These are phyloP conservation scores for Bothriochloa decipiens DNA, from an alignment of 176 grass and related monocot genomes.

Conservation along the genomic window DNA sequence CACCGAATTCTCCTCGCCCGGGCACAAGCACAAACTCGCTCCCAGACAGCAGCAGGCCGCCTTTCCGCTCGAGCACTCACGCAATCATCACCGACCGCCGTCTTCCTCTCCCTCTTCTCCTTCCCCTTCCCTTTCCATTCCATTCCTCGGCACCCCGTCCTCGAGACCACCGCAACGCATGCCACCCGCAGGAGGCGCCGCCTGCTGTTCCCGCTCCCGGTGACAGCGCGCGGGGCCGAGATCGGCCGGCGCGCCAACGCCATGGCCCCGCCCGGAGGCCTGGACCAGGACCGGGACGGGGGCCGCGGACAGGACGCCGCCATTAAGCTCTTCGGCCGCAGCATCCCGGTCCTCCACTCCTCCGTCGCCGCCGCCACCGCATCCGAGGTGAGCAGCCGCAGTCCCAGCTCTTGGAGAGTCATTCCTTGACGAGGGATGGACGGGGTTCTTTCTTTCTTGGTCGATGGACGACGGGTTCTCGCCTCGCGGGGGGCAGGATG, in stretches of 20 bases:
- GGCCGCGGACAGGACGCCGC: conserved; percentile 36
- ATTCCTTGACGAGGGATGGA: not conserved
- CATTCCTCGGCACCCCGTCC: not conserved
- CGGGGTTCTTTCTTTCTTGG: not conserved
- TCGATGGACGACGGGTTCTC: too few relatives aligned
- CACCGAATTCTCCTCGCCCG: conserved; percentile 9
- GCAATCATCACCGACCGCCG: conserved; percentile 26
- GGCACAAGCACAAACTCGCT: not conserved
- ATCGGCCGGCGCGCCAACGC: conserved; percentile 39
- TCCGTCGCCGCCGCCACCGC: not conserved
- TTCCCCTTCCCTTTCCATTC: not conserved
- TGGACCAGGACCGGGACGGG: not conserved
- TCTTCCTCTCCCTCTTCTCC: not conserved
- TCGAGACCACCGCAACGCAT: not conserved
- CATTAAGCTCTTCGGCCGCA: conserved; percentile 70
- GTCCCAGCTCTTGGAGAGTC: not conserved
- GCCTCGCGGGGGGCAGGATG: not conserved
- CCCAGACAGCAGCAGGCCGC: not conserved
- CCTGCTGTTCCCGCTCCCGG: not conserved
- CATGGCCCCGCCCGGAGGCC: conserved; percentile 44
- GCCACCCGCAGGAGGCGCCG: not conserved
- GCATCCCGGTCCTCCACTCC: conserved; percentile 47
- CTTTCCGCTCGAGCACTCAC: conserved; percentile 25
- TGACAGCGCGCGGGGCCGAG: conserved; percentile 24
- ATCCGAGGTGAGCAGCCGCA: conserved; percentile 29